Percentiles rank a stretch among this genome's conserved stretches.
These are phyloP conservation scores for Coleophoma crateriformis DNA, from an alignment of 2,329 filamentous ascomycete genomes.

Conservation along the genomic window DNA sequence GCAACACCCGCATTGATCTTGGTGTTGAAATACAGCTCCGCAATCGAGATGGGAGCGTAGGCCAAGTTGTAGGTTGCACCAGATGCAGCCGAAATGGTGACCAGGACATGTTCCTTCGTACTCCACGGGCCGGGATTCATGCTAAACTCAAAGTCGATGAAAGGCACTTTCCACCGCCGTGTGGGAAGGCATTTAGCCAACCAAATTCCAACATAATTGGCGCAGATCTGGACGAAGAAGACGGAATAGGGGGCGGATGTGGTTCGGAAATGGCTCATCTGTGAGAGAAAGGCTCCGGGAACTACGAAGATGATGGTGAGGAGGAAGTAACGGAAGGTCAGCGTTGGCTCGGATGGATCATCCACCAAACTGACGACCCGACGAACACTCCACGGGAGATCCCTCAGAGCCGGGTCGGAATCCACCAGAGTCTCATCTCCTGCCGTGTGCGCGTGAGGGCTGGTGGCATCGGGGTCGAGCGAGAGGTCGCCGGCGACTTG, in stretches of 20 bases:
- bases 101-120: constrained; percentile 23
- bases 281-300: constrained; percentile 51
- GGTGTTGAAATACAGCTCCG: constrained; percentile 51
- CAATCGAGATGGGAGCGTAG: constrained; percentile 46
- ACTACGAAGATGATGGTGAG: constrained; percentile 48
- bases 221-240: constrained; percentile 52
- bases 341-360: constrained; percentile 46
- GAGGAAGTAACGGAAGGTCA: constrained; percentile 56
- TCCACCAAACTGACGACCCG: constrained; percentile 52
- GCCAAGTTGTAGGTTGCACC: constrained; percentile 46
- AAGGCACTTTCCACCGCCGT: constrained; percentile 36
- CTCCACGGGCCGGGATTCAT: constrained; percentile 24
- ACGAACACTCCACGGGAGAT: constrained; percentile 49
- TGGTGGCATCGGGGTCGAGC: no score
- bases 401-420: constrained; percentile 44
- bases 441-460: neutral
- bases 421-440: constrained; percentile 24
- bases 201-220: constrained; percentile 39
- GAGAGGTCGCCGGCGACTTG: no score
- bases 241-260: constrained; percentile 48
- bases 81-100: constrained; percentile 42
- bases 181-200: constrained; percentile 38
- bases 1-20: constrained; percentile 45
- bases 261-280: constrained; percentile 51
- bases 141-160: constrained; percentile 34